Percentiles rank a stretch among this genome's conserved stretches.
phyloP scores from a whole-genome alignment of 1,284 basidiomycete genomes.

The Ceratobasidium papillatum region DNA sequence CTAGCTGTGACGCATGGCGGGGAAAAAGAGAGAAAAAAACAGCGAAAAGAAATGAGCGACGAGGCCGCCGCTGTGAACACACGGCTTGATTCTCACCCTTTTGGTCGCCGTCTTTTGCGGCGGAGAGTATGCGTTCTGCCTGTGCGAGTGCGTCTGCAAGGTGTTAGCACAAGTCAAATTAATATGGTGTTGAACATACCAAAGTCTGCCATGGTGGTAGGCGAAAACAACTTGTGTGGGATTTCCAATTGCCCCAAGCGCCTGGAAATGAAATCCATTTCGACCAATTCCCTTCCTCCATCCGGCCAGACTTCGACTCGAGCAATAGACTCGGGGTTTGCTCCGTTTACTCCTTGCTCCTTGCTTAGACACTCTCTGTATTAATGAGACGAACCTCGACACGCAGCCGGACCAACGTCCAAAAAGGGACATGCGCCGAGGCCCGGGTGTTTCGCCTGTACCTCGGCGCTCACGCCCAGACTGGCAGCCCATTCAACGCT shows the following conservation, averaged over 20 bases:
- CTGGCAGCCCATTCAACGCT: not conserved
- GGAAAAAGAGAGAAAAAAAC: not conserved
- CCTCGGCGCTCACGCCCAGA: not conserved
- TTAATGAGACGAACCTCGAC: not conserved
- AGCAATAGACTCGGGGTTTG: not conserved
- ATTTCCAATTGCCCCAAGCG: conserved; percentile 9
- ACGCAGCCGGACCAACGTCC: conserved; percentile 23
- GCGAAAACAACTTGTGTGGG: conserved; percentile 12
- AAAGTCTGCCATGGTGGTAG: conserved; percentile 37
- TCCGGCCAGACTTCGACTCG: too few relatives aligned
- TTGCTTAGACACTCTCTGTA: not conserved
- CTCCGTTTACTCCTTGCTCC: not conserved
- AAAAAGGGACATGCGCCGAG: conserved; percentile 19
- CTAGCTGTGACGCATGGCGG: conserved; percentile 23
- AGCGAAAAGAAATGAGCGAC: conserved; percentile 29
- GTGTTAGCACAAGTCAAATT: not conserved
- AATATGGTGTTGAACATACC: not conserved
- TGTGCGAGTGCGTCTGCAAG: conserved; percentile 30
- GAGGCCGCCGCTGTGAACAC: conserved; percentile 14
- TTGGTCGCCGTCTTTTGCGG: conserved; percentile 20
- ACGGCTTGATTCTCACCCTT: conserved; percentile 11
- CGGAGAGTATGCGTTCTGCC: conserved; percentile 25
- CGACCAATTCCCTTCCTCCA: too few relatives aligned
- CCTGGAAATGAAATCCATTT: not conserved
- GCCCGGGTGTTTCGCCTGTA: not conserved